Conservation (phyloP, 768 basidiomycete species). For the Daedaleopsis nitida region DNA sequence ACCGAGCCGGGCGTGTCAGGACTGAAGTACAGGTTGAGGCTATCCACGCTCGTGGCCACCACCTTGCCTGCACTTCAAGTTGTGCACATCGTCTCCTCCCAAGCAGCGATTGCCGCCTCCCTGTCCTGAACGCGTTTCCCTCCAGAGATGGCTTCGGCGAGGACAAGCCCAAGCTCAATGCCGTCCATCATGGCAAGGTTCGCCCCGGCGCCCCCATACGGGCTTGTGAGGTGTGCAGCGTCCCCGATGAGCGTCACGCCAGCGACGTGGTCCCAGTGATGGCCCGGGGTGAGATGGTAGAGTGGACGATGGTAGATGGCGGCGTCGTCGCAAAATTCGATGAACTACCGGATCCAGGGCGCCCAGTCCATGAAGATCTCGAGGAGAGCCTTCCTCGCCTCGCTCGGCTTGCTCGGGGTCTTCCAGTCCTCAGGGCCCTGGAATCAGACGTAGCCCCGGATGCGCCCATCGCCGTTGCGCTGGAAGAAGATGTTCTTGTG, state of each 20-base stretch:
- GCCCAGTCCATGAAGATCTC: slow-evolving; percentile 10
- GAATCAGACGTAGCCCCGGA: slow-evolving; percentile 14
- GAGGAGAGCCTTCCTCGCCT: slow-evolving; percentile 11
- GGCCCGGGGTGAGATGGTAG: slow-evolving; percentile 14
- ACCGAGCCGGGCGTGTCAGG: no score
- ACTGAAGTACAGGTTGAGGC: no score
- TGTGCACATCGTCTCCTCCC: background rate
- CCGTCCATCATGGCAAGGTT: slow-evolving; percentile 38
- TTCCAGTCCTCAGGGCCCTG: slow-evolving; percentile 15
- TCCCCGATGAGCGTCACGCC: slow-evolving; percentile 24
- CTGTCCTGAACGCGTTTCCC: slow-evolving; percentile 1
- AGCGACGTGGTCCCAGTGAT: slow-evolving; percentile 15
- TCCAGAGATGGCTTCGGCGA: slow-evolving; percentile 5
- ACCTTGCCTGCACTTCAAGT: background rate
- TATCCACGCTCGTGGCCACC: background rate
- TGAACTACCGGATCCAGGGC: slow-evolving; percentile 14
- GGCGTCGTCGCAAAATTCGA: slow-evolving; percentile 6
- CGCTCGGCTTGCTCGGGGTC: slow-evolving; percentile 4
- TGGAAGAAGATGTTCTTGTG: slow-evolving; percentile 33
- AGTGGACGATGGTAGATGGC: slow-evolving; percentile 18
- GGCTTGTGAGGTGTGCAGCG: slow-evolving; percentile 40
- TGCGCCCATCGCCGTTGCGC: slow-evolving; percentile 32
- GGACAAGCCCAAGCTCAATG: slow-evolving; percentile 14
- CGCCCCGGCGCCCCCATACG: slow-evolving; percentile 40
- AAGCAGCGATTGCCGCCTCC: background rate